Percentiles rank a stretch among this genome's conserved stretches.
These are phyloP conservation scores for Euphorbia peplus DNA, from an alignment of 345 rosid genomes.

Conservation along the genomic window DNA sequence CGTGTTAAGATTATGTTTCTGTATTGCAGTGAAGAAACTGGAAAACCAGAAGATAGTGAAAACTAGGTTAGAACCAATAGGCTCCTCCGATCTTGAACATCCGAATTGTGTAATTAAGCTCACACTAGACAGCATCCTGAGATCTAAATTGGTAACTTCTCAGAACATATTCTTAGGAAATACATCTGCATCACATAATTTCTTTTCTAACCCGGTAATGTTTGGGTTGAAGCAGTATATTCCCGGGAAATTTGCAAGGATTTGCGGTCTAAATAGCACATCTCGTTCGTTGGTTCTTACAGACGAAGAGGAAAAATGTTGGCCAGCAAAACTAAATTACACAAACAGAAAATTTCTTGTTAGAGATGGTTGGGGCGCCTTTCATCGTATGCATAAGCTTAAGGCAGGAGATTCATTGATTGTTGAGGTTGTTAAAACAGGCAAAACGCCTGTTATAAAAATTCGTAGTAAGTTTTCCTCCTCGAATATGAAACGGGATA, in stretches of 20 bases:
- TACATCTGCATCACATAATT: not conserved
- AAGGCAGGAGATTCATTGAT: conserved; percentile 6
- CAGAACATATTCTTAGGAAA: too few relatives aligned
- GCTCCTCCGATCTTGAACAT: not conserved
- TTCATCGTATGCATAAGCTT: conserved; percentile 3
- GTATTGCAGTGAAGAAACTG: not conserved
- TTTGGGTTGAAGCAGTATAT: not conserved
- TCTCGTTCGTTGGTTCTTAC: not conserved
- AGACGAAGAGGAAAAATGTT: conserved; percentile 9
- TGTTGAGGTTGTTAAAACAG: not conserved
- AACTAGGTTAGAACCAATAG: too few relatives aligned
- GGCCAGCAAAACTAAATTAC: conserved; percentile 1
- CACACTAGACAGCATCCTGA: not conserved
- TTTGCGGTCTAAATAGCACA: not conserved
- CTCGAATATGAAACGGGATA: too few relatives aligned
- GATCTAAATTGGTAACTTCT: conserved; percentile 6
- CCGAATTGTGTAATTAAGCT: conserved; percentile 8
- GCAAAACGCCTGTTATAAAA: not conserved
- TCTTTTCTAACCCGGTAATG: too few relatives aligned
- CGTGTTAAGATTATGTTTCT: conserved; percentile 3
- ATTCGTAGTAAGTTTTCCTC: not conserved
- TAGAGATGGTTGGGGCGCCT: conserved; percentile 10
- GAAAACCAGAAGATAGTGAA: too few relatives aligned
- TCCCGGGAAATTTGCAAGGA: not conserved
- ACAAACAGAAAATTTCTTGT: not conserved